Evolutionary conservation across 768 basidiomycete genomes (phyloP).

Genomic region (Melanogaster broomeanus): DNA sequence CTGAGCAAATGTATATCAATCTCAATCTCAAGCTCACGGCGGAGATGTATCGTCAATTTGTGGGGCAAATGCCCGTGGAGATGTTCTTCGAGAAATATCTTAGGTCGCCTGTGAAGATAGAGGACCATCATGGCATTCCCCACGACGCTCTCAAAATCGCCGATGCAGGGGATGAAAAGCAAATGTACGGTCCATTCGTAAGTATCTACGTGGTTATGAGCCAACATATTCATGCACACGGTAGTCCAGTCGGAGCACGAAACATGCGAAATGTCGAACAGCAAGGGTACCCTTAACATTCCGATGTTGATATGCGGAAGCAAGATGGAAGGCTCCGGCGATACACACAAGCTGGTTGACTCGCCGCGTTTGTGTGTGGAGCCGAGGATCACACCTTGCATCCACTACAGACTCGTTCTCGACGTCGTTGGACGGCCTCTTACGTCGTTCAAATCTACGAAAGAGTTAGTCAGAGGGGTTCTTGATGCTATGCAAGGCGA

Average conservation of each 20-base stretch:
- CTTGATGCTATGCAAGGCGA: neutral
- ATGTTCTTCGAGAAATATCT: too few species aligned
- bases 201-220: too few species aligned
- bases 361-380: neutral
- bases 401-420: constrained; percentile 4
- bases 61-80: too few species aligned
- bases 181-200: too few species aligned
- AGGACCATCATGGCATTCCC: too few species aligned
- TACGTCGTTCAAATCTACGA: neutral
- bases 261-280: neutral
- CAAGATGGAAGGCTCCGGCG: neutral
- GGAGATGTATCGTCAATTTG: too few species aligned
- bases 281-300: neutral
- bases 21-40: too few species aligned
- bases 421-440: neutral
- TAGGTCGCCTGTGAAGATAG: too few species aligned
- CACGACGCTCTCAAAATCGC: too few species aligned
- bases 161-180: too few species aligned
- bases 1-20: too few species aligned
- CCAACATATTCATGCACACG: neutral
- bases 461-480: neutral
- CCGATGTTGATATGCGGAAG: neutral
- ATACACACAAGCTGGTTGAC: constrained; percentile 5
- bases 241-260: neutral
- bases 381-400: neutral